These are phyloP conservation scores for Cyanidioschyzon merolae DNA, from an alignment of 23 red algal genomes.

Conservation along the genomic window DNA sequence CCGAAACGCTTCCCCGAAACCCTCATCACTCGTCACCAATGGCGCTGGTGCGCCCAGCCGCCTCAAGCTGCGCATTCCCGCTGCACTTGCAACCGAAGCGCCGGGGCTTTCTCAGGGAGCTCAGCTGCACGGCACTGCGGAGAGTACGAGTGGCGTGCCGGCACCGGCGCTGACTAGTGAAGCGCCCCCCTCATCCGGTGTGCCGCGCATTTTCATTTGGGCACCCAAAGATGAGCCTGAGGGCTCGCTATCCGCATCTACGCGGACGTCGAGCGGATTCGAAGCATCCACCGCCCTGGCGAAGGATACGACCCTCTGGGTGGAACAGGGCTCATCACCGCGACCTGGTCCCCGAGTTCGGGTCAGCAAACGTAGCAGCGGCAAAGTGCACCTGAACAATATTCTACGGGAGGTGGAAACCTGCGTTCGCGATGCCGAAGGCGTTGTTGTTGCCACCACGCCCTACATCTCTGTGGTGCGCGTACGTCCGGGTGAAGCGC, in stretches of 20 bases:
- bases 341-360: background rate
- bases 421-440: conserved; percentile 9
- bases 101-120: background rate
- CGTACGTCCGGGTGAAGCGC: background rate
- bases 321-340: background rate
- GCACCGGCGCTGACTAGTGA: too few relatives aligned
- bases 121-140: background rate
- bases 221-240: background rate
- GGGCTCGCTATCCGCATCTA: background rate
- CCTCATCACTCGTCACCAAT: too few relatives aligned
- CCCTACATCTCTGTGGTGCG: background rate
- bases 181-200: too few relatives aligned
- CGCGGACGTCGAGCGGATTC: background rate
- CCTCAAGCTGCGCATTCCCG: background rate
- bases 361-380: conserved; percentile 14
- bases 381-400: conserved; percentile 17
- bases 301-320: background rate
- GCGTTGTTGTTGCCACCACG: conserved; percentile 1
- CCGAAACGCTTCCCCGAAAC: too few relatives aligned
- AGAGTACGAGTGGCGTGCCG: background rate
- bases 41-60: background rate
- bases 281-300: background rate
- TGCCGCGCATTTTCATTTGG: background rate
- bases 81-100: background rate
- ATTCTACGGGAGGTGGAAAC: conserved; percentile 1